A percentile compares a stretch with the other conserved stretches of the same genome.
Evolutionary conservation across 768 basidiomycete species (phyloP).

Genomic region (Chalciporus piperatus): DNA sequence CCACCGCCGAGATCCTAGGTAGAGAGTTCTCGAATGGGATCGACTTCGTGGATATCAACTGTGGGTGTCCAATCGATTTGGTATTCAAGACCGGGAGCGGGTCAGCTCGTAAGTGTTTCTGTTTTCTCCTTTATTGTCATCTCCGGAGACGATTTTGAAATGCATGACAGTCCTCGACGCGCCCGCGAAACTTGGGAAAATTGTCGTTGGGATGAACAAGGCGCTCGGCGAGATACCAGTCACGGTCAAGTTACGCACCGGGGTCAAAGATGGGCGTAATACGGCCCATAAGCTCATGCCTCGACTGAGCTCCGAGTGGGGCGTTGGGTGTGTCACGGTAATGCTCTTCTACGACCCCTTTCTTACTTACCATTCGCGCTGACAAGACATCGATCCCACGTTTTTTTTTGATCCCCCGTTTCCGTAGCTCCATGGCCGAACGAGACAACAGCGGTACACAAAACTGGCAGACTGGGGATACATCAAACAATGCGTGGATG

Average conservation of each 20-base stretch:
- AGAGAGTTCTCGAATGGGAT: conserved; percentile 62
- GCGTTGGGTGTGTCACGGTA: conserved; percentile 45
- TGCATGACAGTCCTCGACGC: conserved; percentile 69
- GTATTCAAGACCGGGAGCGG: conserved; percentile 92
- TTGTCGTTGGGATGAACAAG: conserved; percentile 86
- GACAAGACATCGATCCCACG: not conserved
- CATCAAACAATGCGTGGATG: conserved; percentile 81
- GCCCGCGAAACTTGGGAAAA: conserved; percentile 78
- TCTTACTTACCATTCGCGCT: not conserved
- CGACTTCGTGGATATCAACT: conserved; percentile 94
- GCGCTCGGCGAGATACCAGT: conserved; percentile 90
- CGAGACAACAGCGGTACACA: conserved; percentile 92
- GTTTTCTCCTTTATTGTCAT: not conserved
- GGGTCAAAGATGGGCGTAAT: conserved; percentile 86
- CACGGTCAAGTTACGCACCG: conserved; percentile 89
- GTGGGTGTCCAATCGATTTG: conserved; percentile 96
- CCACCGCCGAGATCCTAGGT: conserved; percentile 78
- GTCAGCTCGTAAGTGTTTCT: conserved; percentile 67
- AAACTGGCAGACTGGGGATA: conserved; percentile 94
- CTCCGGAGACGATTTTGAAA: not conserved
- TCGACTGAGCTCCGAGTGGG: conserved; percentile 56
- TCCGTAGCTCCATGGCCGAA: conserved; percentile 87
- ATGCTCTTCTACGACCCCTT: conserved; percentile 4
- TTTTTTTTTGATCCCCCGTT: not conserved
- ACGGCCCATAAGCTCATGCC: conserved; percentile 91